Conservation (phyloP, 352 stramenopile genomes). For the Stephanocyclus meneghinianus region DNA sequence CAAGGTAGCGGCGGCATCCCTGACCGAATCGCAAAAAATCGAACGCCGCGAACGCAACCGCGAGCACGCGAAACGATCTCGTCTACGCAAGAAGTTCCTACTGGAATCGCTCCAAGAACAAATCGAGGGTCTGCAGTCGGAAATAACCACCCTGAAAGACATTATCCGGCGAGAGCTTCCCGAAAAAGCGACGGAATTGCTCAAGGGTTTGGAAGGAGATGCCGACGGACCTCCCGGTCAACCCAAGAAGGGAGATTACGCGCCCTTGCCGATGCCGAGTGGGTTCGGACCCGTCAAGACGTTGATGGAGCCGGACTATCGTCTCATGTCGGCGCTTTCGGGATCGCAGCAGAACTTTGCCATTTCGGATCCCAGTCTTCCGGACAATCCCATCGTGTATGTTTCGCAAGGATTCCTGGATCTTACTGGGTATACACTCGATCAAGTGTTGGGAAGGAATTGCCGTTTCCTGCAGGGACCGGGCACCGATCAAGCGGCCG, state of each 20-base stretch:
- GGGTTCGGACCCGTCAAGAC: conserved; percentile 83
- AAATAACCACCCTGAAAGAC: conserved; percentile 81
- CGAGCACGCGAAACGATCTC: conserved; percentile 84
- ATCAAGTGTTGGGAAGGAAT: conserved; percentile 87
- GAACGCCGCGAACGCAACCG: conserved; percentile 81
- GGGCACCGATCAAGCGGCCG: conserved; percentile 84
- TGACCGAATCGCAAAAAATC: conserved; percentile 79
- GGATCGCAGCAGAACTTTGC: conserved; percentile 87
- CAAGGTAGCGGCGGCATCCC: conserved; percentile 35
- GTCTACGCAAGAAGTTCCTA: conserved; percentile 87
- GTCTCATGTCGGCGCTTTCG: conserved; percentile 81
- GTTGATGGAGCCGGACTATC: conserved; percentile 82
- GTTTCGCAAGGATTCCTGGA: conserved; percentile 85
- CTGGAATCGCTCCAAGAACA: conserved; percentile 85
- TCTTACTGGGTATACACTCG: conserved; percentile 85
- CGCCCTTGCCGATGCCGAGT: conserved; percentile 75
- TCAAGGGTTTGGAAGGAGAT: conserved; percentile 58
- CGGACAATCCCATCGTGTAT: conserved; percentile 89
- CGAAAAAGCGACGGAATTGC: conserved; percentile 62
- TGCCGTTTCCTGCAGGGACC: conserved; percentile 89
- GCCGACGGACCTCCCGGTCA: conserved; percentile 27
- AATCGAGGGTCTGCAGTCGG: conserved; percentile 82
- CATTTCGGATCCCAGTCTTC: conserved; percentile 84
- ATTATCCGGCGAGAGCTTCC: conserved; percentile 76
- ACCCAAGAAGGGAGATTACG: conserved; percentile 69